A percentile compares a stretch with the other conserved stretches of the same genome.
These are phyloP conservation scores for Cetradonia linearis DNA, from an alignment of 495 filamentous ascomycete genomes.

Conservation along the genomic window DNA sequence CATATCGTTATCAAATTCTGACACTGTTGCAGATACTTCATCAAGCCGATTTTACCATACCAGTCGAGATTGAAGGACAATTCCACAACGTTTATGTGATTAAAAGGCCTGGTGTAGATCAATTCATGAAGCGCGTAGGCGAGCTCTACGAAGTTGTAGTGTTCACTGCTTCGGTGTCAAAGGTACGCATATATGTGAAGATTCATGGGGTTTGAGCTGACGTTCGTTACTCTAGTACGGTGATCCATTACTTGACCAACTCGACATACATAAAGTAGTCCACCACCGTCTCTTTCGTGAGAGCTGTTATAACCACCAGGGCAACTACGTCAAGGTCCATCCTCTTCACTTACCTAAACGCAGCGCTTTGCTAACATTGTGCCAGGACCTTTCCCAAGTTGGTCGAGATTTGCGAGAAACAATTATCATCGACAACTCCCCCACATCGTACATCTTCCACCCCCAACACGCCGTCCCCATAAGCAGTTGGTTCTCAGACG, in stretches of 20 bases:
- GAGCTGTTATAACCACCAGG: constrained; percentile 98
- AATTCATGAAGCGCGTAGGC: constrained; percentile 97
- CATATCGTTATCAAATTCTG: constrained; percentile 17
- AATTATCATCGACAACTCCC: constrained; percentile 99
- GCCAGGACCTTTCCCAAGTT: constrained; percentile 83
- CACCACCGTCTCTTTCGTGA: constrained; percentile 95
- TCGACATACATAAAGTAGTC: constrained; percentile 94
- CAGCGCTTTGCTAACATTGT: constrained; percentile 13
- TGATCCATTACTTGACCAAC: constrained; percentile 88
- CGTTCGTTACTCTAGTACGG: constrained; percentile 57
- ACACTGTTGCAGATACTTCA: constrained; percentile 66
- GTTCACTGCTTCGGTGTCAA: constrained; percentile 97
- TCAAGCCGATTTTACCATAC: constrained; percentile 98
- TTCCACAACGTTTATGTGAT: constrained; percentile 99
- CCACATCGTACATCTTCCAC: constrained; percentile 98
- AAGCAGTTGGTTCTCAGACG: constrained; percentile 99
- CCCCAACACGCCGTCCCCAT: constrained; percentile 98
- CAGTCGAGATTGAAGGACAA: constrained; percentile 97
- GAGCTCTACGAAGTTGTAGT: constrained; percentile 98
- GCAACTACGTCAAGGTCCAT: constrained; percentile 89
- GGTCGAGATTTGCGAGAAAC: constrained; percentile 93
- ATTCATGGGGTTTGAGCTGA: constrained; percentile 10
- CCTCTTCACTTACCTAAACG: constrained; percentile 1
- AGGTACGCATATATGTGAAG: constrained; percentile 46
- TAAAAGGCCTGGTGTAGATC: constrained; percentile 92